A percentile compares a stretch with the other conserved stretches of the same genome.
Evolutionary conservation across 75 land plant genomes (phyloP).

Genomic region (Pinus tabuliformis): DNA sequence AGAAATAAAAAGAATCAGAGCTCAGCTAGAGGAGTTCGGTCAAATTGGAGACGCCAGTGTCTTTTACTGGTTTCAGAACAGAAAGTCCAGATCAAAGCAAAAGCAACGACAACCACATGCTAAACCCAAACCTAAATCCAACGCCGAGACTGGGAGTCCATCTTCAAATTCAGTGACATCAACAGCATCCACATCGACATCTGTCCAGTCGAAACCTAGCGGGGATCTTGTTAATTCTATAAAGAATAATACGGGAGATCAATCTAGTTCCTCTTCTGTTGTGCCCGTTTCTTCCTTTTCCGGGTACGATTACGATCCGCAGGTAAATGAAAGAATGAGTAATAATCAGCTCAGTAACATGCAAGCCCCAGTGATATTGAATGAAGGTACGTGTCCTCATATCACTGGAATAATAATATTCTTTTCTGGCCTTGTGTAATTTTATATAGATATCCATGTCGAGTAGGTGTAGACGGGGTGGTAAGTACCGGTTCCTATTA

Average conservation of each 20-base stretch:
- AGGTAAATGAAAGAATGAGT: not conserved
- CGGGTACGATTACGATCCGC: not conserved
- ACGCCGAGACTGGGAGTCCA: not conserved
- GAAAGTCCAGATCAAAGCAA: conserved; percentile 81
- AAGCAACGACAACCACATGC: conserved; percentile 43
- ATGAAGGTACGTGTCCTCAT: not conserved
- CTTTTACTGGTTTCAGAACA: conserved; percentile 92
- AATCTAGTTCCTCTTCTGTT: no score
- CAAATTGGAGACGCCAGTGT: conserved; percentile 85
- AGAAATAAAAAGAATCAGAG: conserved; percentile 65
- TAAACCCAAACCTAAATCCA: not conserved
- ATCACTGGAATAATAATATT: no score
- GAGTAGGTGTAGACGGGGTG: no score
- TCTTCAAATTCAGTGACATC: conserved; percentile 30
- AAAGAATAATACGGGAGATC: no score
- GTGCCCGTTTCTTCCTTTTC: not conserved
- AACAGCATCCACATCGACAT: conserved; percentile 23
- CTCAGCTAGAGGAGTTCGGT: conserved; percentile 69
- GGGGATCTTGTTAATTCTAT: no score
- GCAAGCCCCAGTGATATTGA: not conserved
- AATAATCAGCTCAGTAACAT: not conserved
- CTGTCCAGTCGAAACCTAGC: no score
- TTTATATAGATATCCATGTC: no score
- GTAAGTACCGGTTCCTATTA: no score
- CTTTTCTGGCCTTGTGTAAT: no score